A percentile compares a stretch with the other conserved stretches of the same genome.
Evolutionary conservation across 495 filamentous ascomycete species (phyloP).

Genomic region (Talaromyces adpressus): DNA sequence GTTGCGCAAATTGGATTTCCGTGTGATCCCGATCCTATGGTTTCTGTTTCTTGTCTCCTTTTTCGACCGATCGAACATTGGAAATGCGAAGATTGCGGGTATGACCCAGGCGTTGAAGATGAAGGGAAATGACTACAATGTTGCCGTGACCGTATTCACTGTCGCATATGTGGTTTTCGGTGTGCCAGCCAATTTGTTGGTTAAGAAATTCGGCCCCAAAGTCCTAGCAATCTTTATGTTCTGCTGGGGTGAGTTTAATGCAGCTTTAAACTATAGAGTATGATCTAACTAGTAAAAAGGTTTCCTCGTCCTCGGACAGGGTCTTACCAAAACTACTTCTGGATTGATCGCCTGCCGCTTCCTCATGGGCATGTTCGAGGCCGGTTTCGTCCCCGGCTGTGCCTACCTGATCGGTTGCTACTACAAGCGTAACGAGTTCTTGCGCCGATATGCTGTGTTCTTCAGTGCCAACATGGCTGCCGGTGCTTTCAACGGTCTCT

Average conservation of each 20-base stretch:
- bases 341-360: slow-evolving; percentile 44
- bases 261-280: neutral
- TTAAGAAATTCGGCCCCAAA: slow-evolving; percentile 55
- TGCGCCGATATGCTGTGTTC: slow-evolving; percentile 48
- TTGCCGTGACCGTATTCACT: slow-evolving; percentile 51
- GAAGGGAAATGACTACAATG: slow-evolving; percentile 41
- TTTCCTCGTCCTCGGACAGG: slow-evolving; percentile 44
- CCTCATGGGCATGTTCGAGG: slow-evolving; percentile 46
- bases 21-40: slow-evolving; percentile 26
- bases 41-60: slow-evolving; percentile 35
- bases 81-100: slow-evolving; percentile 50
- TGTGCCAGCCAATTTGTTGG: slow-evolving; percentile 52
- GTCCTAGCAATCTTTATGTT: slow-evolving; percentile 40
- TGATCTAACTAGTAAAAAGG: slow-evolving; percentile 11
- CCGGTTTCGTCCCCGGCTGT: slow-evolving; percentile 40
- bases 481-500: slow-evolving; percentile 51
- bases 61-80: slow-evolving; percentile 46
- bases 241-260: slow-evolving; percentile 32
- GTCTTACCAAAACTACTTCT: slow-evolving; percentile 38
- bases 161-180: slow-evolving; percentile 53
- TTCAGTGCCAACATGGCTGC: slow-evolving; percentile 48
- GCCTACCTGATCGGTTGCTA: slow-evolving; percentile 47
- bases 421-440: slow-evolving; percentile 52
- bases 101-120: slow-evolving; percentile 42
- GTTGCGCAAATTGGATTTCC: slow-evolving; percentile 28